Evolutionary conservation across 2,329 filamentous ascomycete genomes (phyloP), one percentile per base, ranked within the genome.

Genomic region (Fusarium sp.): DNA sequence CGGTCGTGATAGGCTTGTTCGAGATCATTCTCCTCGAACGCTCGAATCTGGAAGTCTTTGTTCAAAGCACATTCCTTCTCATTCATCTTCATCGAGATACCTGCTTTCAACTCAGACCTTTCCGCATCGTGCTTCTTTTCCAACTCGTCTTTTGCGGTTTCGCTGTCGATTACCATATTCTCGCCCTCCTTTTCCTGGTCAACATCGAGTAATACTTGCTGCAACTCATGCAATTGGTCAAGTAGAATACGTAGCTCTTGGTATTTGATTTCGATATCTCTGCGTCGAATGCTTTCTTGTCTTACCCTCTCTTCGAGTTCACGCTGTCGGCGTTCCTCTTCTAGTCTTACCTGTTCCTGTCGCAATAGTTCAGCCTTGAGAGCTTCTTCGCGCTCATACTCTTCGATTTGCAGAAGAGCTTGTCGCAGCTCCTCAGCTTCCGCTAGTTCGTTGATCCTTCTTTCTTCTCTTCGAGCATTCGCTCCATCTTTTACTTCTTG

Each of bases 381-480:
- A 1, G 80, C 81, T 72, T 86, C 82, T 56, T 83, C 80, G 20
- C 79, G 79, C 76, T 87, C 83, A 59, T 84, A 82, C 50, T 84
- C 84, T 46, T 80, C 85, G 6, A 88, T 82, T 42, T 81, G 77
- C 5, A 81, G 75, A 3, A 88, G 71, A 7, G 83, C 82, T 23
- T 82, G 78, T 4, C 77, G 73, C 32, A 81, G 49, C 54, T 81
- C 79, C 43, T 77, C 76, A 7, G 76, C 75, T 20, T 81, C 82
- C 45, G 59, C 67, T 32, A 72, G 77, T 66, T 83, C 81, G 27
- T 68, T 75, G 16, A 69, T 69, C 5, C 66, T 59, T n/a, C 80
- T 80, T 60, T 76, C 74, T 32, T 68, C 69, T 7, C 82, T 78
- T 13, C 83, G 78, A 10, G 49, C 68, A 4, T 68, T 76, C 4